phyloP scores from a whole-genome alignment of 768 basidiomycete species.

The Guyanaporus albipodus region DNA sequence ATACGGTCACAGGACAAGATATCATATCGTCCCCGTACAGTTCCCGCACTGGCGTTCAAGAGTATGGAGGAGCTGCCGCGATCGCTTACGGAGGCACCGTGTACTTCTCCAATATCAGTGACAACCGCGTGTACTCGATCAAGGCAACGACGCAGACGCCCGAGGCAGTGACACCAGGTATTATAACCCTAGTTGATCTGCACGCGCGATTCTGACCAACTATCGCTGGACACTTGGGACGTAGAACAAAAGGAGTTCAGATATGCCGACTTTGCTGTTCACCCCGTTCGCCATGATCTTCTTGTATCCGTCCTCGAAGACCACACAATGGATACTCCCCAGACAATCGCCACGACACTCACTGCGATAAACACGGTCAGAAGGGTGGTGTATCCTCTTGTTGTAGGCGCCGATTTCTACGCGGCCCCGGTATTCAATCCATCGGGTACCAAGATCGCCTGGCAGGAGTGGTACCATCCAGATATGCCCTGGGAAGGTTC shows the following conservation, averaged over 20 bases:
- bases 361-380: slow-evolving; percentile 48
- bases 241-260: slow-evolving; percentile 38
- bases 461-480: slow-evolving; percentile 67
- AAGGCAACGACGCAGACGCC: slow-evolving; percentile 27
- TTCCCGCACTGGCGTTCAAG: slow-evolving; percentile 56
- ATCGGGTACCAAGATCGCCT: slow-evolving; percentile 54
- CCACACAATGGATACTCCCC: slow-evolving; percentile 46
- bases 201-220: not conserved
- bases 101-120: slow-evolving; percentile 56
- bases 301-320: slow-evolving; percentile 67
- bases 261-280: slow-evolving; percentile 60
- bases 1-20: slow-evolving; percentile 44
- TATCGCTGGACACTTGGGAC: not conserved
- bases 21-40: slow-evolving; percentile 53
- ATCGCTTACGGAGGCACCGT: slow-evolving; percentile 45
- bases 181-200: slow-evolving; percentile 10
- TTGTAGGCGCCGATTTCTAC: slow-evolving; percentile 70
- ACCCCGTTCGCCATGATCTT: slow-evolving; percentile 50
- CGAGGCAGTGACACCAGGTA: slow-evolving; percentile 62
- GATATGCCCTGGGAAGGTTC: slow-evolving; percentile 73
- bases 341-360: slow-evolving; percentile 47
- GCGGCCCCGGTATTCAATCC: slow-evolving; percentile 55
- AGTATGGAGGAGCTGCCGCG: slow-evolving; percentile 68
- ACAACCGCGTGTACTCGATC: slow-evolving; percentile 51
- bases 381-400: slow-evolving; percentile 43